These are phyloP conservation scores for Seiridium unicorne DNA, from an alignment of 2,329 filamentous ascomycete genomes.

Conservation along the genomic window DNA sequence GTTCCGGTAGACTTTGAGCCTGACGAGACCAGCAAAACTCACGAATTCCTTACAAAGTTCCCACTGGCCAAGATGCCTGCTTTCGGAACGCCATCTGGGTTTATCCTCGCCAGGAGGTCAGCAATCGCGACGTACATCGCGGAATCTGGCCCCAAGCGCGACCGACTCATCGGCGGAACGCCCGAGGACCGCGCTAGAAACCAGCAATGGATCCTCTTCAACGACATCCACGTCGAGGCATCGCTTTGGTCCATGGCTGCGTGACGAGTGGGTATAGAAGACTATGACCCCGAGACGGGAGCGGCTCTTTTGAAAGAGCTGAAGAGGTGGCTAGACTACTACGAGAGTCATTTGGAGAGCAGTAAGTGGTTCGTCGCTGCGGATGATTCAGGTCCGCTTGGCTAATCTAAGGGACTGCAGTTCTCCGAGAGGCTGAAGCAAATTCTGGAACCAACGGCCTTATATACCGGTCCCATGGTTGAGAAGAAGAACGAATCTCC, in stretches of 20 bases:
- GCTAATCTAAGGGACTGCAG: background rate
- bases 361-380: background rate
- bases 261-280: background rate
- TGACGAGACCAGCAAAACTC: constrained; percentile 28
- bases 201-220: constrained; percentile 3
- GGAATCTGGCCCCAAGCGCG: background rate
- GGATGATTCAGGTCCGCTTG: background rate
- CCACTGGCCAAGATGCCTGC: constrained; percentile 37
- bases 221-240: background rate
- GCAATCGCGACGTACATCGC: constrained; percentile 2
- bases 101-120: background rate
- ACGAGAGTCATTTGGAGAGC: background rate
- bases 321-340: background rate
- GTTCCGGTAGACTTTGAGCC: constrained; percentile 24
- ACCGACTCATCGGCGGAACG: background rate
- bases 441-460: background rate
- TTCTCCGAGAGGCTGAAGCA: background rate
- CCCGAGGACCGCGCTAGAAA: background rate
- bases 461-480: background rate
- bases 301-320: background rate
- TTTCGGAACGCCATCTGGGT: constrained; percentile 22
- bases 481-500: background rate
- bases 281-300: background rate
- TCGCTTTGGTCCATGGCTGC: background rate
- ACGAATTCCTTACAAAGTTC: constrained; percentile 34